phyloP scores from a whole-genome alignment of 805 yeast species.

The Lipomyces orientalis region DNA sequence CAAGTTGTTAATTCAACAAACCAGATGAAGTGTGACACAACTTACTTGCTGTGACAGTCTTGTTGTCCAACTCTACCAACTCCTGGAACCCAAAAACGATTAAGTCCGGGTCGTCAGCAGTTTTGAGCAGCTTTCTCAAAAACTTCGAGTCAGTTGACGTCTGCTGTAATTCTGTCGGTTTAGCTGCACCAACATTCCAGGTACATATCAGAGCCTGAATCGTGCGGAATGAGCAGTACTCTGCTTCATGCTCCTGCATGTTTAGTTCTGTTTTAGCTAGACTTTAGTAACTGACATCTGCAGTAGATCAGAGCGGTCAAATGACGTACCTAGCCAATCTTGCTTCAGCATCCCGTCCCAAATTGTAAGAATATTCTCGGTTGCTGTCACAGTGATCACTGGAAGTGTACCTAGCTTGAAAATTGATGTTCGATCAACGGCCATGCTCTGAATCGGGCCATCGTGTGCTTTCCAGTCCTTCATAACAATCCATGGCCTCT shows the following conservation, averaged over 20 bases:
- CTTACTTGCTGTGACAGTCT: constrained; percentile 71
- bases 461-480: constrained; percentile 50
- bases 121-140: constrained; percentile 39
- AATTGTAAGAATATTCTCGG: constrained; percentile 39
- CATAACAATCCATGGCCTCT: constrained; percentile 45
- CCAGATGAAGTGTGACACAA: background rate
- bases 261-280: constrained; percentile 33
- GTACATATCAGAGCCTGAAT: constrained; percentile 46
- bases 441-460: constrained; percentile 37
- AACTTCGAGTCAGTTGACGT: constrained; percentile 35
- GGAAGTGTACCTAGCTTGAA: constrained; percentile 39
- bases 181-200: constrained; percentile 52
- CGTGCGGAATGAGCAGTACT: constrained; percentile 41
- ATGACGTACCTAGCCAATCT: constrained; percentile 43
- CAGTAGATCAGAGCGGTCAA: background rate
- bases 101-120: constrained; percentile 61
- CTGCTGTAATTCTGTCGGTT: constrained; percentile 43
- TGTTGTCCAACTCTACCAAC: constrained; percentile 83
- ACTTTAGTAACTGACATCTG: background rate
- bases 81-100: constrained; percentile 89
- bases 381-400: constrained; percentile 38
- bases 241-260: constrained; percentile 41
- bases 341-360: constrained; percentile 48
- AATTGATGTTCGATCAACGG: constrained; percentile 31
- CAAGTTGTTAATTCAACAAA: constrained; percentile 55